A percentile compares a stretch with the other conserved stretches of the same genome.
Evolutionary conservation across 306 rosid genomes (phyloP).

Genomic region (Cucurbita moschata): DNA sequence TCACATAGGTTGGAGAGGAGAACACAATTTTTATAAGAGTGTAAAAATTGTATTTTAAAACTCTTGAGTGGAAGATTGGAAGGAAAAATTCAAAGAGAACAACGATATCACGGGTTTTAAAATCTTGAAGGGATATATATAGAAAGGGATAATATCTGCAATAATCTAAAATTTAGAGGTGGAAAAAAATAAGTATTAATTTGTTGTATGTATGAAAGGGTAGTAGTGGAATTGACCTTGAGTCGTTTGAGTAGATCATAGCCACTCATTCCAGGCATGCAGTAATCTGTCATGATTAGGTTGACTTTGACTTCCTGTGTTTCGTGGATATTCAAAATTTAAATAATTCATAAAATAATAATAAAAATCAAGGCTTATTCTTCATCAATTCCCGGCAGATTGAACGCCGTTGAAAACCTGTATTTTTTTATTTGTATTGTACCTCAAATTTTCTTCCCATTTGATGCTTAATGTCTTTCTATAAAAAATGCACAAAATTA

Average conservation of each 20-base stretch:
- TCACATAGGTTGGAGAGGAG: accelerated
- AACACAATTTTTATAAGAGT: too few relatives aligned
- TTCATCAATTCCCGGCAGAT: conserved; percentile 6
- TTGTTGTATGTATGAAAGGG: background rate
- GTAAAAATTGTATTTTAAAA: too few relatives aligned
- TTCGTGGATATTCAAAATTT: background rate
- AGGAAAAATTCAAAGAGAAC: too few relatives aligned
- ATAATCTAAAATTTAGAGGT: background rate
- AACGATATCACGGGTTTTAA: too few relatives aligned
- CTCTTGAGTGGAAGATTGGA: too few relatives aligned
- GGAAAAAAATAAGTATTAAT: background rate
- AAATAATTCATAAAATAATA: background rate
- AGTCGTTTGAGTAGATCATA: conserved; percentile 86
- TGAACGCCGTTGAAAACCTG: background rate
- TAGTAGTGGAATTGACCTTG: conserved; percentile 36
- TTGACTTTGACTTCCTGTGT: conserved; percentile 76
- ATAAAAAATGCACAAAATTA: background rate
- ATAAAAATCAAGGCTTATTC: background rate
- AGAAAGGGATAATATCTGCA: too few relatives aligned
- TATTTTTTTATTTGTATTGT: background rate
- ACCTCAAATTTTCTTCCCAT: background rate
- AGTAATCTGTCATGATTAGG: conserved; percentile 97
- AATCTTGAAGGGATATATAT: too few relatives aligned
- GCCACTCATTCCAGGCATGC: conserved; percentile 99
- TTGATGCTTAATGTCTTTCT: background rate